Base-by-base conservation (phyloP, 768 basidiomycete species). In the Lentinus brumalis region DNA sequence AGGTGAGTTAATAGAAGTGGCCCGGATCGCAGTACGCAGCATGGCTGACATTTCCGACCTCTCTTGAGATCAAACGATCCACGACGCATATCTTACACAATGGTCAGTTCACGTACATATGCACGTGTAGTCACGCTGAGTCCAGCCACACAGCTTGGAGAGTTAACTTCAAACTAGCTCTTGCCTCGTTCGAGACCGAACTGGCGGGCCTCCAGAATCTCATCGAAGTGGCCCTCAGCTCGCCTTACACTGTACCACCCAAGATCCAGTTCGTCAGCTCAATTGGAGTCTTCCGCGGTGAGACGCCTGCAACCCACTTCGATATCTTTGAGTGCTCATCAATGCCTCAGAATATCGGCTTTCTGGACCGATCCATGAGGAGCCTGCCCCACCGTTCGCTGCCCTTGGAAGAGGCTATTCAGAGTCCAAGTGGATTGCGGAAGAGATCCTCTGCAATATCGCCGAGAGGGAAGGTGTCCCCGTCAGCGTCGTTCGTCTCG, bases 11-110 rank as follows among this genome's bases (percentile, higher is more conserved):
- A 26, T 2, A 26, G 2, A 26, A 26, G 21, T 26, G 21, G 21
- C 21, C 21, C 21, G 21, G 2, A 26, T 26, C 21, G 21, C 21
- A 26, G 21, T 26, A 26, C 21, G 21, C 21, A 26, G 1, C 21
- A 26, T 2, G 21, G 21, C 21, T 26, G 21, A 26, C 21, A 26
- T 26, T 26, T 26, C 1, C 21, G 21, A 26, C 21, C 4, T 41
- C 4, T 49, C 14, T 18, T n/a, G 46, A 76, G 70, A 67, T 76
- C 44, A 63, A 67, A 14, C 31, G 51, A n/a, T 69, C 67, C 10
- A 66, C 75, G 5, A 79, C 77, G 12, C 73, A 72, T 35, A 70
- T 81, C 64, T 74, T 78, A 15, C 76, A 78, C 66, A 77, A 77
- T 42, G 74, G 75, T 76, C 60, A 62, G 30, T 31, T 26, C 21